A percentile compares a stretch with the other conserved stretches of the same genome.
These are phyloP conservation scores for Phytopythium boreale DNA, from an alignment of 352 stramenopile genomes.

Conservation along the genomic window DNA sequence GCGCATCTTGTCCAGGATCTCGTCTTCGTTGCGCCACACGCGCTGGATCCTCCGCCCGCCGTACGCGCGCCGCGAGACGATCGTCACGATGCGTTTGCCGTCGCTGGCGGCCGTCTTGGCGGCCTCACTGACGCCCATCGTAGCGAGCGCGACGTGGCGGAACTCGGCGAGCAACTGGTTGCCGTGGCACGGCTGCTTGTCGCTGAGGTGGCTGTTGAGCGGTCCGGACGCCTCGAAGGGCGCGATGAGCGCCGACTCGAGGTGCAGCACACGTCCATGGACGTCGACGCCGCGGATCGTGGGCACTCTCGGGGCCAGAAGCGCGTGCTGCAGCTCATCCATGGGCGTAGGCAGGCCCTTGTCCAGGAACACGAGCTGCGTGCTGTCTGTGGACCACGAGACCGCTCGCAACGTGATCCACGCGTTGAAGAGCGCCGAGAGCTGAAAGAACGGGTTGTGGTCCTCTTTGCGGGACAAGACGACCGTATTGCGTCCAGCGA, in stretches of 20 bases:
- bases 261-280: background rate
- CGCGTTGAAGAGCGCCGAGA: conserved; percentile 31
- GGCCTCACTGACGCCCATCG: background rate
- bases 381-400: background rate
- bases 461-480: conserved; percentile 21
- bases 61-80: conserved; percentile 57
- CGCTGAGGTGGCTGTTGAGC: conserved; percentile 39
- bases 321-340: conserved; percentile 40
- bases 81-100: background rate
- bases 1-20: conserved; percentile 45
- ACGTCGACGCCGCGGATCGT: conserved; percentile 12
- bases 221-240: conserved; percentile 37
- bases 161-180: background rate
- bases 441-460: conserved; percentile 58
- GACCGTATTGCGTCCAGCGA: background rate
- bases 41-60: conserved; percentile 45
- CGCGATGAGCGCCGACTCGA: conserved; percentile 19
- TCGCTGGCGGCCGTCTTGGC: background rate
- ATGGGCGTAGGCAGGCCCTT: conserved; percentile 35
- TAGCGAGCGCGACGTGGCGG: conserved; percentile 4
- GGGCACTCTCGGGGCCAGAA: conserved; percentile 38
- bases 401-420: conserved; percentile 35
- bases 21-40: conserved; percentile 65
- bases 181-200: conserved; percentile 35
- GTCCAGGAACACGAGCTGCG: conserved; percentile 40